Base-by-base conservation (phyloP, 1,284 basidiomycete species). In the Puccinia coronata region DNA sequence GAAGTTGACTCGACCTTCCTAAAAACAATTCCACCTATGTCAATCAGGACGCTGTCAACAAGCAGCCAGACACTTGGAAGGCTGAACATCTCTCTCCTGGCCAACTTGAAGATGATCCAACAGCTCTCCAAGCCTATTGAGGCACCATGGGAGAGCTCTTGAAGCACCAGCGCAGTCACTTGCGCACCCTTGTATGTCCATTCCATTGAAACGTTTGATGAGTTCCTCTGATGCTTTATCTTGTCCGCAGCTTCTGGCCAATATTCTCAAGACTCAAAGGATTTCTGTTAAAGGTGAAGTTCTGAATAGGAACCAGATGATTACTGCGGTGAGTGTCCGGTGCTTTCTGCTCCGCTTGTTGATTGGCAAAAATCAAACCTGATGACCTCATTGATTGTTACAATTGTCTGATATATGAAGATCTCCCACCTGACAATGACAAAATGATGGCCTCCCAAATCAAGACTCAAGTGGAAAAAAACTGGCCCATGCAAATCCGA, bases 21-120 rank as follows among this genome's bases (percentile, higher is more conserved):
- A 25, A n/a, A 25, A 12, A 3, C 36, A 25, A 14, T 5, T 25
- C 8, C 23, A 5, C 25, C 18, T 43, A 3, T n/a, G 14, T 18
- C 18, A 16, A 28, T 31, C 41, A 70, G 67, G 67, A 70, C 31
- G 67, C 67, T 1, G 41, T 51, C 31, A 23, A 70, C 8, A 11
- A 70, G n/a, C 67, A 70, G 18, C 67, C 47, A 20, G 67, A 49
- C 16, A 25, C 49, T 2, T 70, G 67, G 67, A 70, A 51, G 20
- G 25, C 49, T 9, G 43, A 49, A 5, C n/a, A 70, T 18, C 43
- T 70, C 5, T 4, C 43, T 3, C 43, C 67, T 31, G 67, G 25
- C 6, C 43, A 49, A 20, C 1, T 18, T 9, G 11, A 28, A 2
- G 47, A 70, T 5, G 31, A 70, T 23, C 67, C 67, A 51, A 0